These are phyloP conservation scores for Aspergillus leporis DNA, from an alignment of 495 filamentous ascomycete species.

Conservation along the genomic window DNA sequence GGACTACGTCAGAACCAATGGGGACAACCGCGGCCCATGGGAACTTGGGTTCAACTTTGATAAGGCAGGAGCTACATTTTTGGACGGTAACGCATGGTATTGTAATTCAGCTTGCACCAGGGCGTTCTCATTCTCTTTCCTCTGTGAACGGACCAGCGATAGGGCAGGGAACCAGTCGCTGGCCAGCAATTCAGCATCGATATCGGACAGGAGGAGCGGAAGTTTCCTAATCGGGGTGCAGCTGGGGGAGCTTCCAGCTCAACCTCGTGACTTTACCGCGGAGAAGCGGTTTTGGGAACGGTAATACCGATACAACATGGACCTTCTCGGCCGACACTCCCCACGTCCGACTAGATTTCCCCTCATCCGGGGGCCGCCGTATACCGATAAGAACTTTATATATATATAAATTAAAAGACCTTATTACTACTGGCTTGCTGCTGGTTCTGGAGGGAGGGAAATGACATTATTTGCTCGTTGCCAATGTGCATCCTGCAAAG, in stretches of 20 bases:
- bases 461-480: too few species aligned
- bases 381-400: constrained; percentile 18
- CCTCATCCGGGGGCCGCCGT: constrained; percentile 28
- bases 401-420: neutral
- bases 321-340: constrained; percentile 39
- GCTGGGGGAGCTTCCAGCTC: neutral
- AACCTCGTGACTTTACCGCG: constrained; percentile 33
- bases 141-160: neutral
- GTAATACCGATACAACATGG: neutral
- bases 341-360: constrained; percentile 14
- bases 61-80: constrained; percentile 5
- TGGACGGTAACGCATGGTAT: neutral
- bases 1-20: constrained; percentile 38
- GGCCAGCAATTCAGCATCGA: neutral
- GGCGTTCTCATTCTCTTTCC: neutral
- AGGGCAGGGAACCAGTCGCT: constrained; percentile 5
- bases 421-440: neutral
- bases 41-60: constrained; percentile 1
- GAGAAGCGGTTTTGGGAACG: constrained; percentile 20
- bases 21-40: constrained; percentile 39
- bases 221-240: constrained; percentile 10
- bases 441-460: neutral
- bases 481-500: neutral
- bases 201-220: constrained; percentile 19
- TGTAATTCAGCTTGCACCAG: neutral